Evolutionary conservation across 2,329 filamentous ascomycete species (phyloP).

Genomic region (Beauveria bassiana): DNA sequence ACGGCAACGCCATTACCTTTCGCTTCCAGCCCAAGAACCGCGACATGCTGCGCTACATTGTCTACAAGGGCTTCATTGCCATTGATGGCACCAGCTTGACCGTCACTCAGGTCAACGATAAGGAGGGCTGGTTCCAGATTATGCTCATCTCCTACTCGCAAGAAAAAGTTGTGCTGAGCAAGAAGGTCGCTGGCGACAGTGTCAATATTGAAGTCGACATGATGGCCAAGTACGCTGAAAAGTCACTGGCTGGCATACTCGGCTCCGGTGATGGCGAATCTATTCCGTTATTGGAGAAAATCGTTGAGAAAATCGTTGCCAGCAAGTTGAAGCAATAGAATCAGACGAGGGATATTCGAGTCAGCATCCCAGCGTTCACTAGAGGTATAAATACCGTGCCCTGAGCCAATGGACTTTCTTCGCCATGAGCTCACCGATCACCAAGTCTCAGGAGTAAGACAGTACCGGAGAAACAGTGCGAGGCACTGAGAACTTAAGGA

Average conservation of each 20-base stretch:
- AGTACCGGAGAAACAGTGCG: no score
- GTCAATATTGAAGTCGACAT: constrained; percentile 94
- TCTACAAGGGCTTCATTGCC: constrained; percentile 93
- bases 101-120: constrained; percentile 77
- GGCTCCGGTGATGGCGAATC: constrained; percentile 44
- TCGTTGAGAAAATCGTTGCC: constrained; percentile 68
- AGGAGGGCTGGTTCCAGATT: constrained; percentile 78
- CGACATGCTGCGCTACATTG: constrained; percentile 73
- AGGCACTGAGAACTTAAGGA: no score
- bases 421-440: no score
- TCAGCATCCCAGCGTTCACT: background rate
- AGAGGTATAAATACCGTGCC: background rate
- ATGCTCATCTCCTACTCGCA: constrained; percentile 98
- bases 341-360: background rate
- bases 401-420: background rate
- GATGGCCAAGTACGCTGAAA: constrained; percentile 78
- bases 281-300: constrained; percentile 57
- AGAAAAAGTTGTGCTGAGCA: constrained; percentile 76
- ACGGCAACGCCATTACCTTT: constrained; percentile 87
- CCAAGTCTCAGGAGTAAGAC: no score
- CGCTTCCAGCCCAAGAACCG: constrained; percentile 65
- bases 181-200: constrained; percentile 69
- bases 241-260: constrained; percentile 71
- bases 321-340: constrained; percentile 33
- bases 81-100: constrained; percentile 94